Percentiles rank a stretch among this genome's conserved stretches.
These are phyloP conservation scores for Sonneratia caseolaris DNA, from an alignment of 345 rosid species.

Conservation along the genomic window DNA sequence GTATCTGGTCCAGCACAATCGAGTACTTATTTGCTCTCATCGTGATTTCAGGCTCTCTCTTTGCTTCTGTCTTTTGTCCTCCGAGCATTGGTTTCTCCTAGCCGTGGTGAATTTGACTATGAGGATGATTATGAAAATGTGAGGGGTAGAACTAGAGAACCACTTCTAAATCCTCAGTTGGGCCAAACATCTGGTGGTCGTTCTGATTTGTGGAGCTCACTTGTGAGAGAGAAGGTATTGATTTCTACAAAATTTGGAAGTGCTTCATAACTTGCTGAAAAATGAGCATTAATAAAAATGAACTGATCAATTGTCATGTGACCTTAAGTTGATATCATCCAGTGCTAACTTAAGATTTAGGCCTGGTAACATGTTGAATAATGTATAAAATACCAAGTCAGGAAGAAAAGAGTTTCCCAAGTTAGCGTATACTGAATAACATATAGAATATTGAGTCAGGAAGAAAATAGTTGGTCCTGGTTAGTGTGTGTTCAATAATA, in stretches of 20 bases:
- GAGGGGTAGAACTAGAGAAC: conserved; percentile 54
- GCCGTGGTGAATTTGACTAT: conserved; percentile 26
- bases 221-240: conserved; percentile 75
- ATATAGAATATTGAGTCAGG: too few species aligned
- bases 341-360: background rate
- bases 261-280: background rate
- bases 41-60: conserved; percentile 44
- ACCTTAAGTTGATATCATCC: background rate
- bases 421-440: background rate
- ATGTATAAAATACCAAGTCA: background rate
- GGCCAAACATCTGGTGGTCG: conserved; percentile 42
- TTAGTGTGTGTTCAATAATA: background rate
- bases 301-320: background rate
- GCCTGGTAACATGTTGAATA: background rate
- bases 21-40: background rate
- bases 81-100: conserved; percentile 58
- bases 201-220: conserved; percentile 58
- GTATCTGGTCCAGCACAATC: background rate
- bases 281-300: background rate
- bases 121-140: conserved; percentile 58
- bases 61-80: conserved; percentile 61
- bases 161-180: conserved; percentile 57
- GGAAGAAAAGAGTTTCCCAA: background rate
- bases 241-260: background rate
- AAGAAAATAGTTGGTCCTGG: background rate